A percentile compares a stretch with the other conserved stretches of the same genome.
Conservation (phyloP, 2,329 filamentous ascomycete genomes). For the Alternaria panax region DNA sequence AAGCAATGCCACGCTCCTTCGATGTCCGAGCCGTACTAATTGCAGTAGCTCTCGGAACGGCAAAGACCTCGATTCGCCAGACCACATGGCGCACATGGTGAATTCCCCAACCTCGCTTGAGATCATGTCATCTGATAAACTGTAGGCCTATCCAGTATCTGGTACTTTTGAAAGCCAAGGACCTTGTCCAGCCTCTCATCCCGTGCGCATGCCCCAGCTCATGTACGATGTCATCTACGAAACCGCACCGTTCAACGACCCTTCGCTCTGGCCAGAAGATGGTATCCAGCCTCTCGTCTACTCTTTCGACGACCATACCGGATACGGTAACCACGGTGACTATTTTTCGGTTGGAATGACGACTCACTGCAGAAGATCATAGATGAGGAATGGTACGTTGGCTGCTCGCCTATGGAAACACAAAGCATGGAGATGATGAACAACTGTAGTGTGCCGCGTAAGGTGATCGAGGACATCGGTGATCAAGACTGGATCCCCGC, state of each 20-base stretch:
- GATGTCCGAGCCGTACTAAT: not conserved
- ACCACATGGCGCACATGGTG: constrained; percentile 35
- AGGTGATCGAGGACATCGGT: constrained; percentile 59
- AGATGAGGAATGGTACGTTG: constrained; percentile 49
- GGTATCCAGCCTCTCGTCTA: constrained; percentile 44
- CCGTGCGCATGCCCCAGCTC: constrained; percentile 40
- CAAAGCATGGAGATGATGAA: constrained; percentile 58
- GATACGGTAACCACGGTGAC: constrained; percentile 60
- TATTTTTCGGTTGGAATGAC: constrained; percentile 63
- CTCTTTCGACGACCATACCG: constrained; percentile 51
- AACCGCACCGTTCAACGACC: constrained; percentile 47
- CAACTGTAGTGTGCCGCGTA: constrained; percentile 55
- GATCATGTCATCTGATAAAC: not conserved
- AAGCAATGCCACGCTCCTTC: constrained; percentile 2
- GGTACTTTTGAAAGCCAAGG: constrained; percentile 49
- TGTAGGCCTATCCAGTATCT: constrained; percentile 22
- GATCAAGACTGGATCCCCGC: constrained; percentile 32
- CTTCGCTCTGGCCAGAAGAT: constrained; percentile 32
- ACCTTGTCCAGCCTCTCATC: constrained; percentile 61
- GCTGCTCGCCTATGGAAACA: constrained; percentile 53
- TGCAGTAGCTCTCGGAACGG: constrained; percentile 55
- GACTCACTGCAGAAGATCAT: constrained; percentile 55
- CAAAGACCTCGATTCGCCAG: constrained; percentile 32
- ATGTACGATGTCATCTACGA: constrained; percentile 42
- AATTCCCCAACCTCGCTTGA: not conserved